Base-by-base conservation (phyloP, 148 eudicot genomes). In the Diospyros lotus region DNA sequence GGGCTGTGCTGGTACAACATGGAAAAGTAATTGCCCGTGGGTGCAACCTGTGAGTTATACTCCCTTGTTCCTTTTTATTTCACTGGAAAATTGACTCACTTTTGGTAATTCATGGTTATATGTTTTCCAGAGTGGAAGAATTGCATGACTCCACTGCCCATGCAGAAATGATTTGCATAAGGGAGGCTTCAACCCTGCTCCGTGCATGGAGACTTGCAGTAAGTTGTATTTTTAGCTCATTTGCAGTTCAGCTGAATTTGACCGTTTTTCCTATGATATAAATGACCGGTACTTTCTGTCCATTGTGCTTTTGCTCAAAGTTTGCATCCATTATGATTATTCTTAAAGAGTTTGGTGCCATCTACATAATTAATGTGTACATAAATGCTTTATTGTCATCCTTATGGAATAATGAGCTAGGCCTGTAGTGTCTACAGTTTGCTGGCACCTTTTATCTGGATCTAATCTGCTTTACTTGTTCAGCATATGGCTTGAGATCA, bases 21-120 rank as follows among this genome's bases (percentile, higher is more conserved):
- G 97, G 96, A 58, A 90, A 89, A 69, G 81, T 94, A 68, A 88
- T 94, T 82, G 97, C 97, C 82, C 96, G 98, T 58, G 98, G 97
- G 8, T 89, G 76, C 82, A 94, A 94, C 78, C 77, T 92, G 98
- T 94, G 80, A 86, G 97, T 79, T 79, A 68, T 40, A 15, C n/a
- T 64, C 10, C 46, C 77, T 55, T 60, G 3, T 74, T 18, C 66
- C 28, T 74, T 6, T 45, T 59, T 74, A 46, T 77, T 71, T 74
- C 13, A 41, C 52, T 28, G 8, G 50, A 28, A 28, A 10, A 9
- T 15, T 64, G 28, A 28, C 28, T 58, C 2, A n/a, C 12, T 51
- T 10, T 41, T 54, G n/a, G 38, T 28, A 54, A 71, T 68, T 76
- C 48, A 28, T 60, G 43, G 54, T 38, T 60, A 5, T 68, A 17